Percentiles rank a stretch among this genome's conserved stretches.
These are phyloP conservation scores for Lavandula angustifolia DNA, from an alignment of 257 asterid genomes.

Conservation along the genomic window DNA sequence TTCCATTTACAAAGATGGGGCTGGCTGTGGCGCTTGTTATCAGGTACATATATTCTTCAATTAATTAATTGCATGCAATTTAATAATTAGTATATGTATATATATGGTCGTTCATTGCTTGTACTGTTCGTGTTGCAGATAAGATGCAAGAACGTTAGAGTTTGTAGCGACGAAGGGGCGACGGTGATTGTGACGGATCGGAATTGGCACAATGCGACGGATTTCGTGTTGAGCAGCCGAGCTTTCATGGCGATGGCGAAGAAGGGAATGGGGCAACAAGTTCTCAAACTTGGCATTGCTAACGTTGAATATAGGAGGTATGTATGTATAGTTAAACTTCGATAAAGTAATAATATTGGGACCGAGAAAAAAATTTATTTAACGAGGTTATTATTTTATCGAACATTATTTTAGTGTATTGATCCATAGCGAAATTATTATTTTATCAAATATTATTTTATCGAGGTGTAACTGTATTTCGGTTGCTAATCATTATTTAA, in stretches of 20 bases:
- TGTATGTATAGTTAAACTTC: too few species aligned
- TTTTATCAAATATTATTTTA: too few species aligned
- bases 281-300: constrained; percentile 56
- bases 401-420: too few species aligned
- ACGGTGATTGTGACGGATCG: constrained; percentile 53
- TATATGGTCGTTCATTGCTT: neutral
- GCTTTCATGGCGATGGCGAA: constrained; percentile 71
- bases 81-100: too few species aligned
- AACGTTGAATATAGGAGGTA: constrained; percentile 74
- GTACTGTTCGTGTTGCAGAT: constrained; percentile 41
- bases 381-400: too few species aligned
- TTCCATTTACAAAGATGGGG: constrained; percentile 61
- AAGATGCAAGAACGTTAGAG: constrained; percentile 50
- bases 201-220: constrained; percentile 50
- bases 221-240: constrained; percentile 69
- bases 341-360: too few species aligned
- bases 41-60: constrained; percentile 40
- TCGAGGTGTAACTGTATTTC: too few species aligned
- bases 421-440: too few species aligned
- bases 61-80: too few species aligned
- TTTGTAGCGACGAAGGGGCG: constrained; percentile 59
- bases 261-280: constrained; percentile 45
- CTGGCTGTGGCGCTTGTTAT: constrained; percentile 90
- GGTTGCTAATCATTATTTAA: too few species aligned
- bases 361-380: too few species aligned